phyloP scores from a whole-genome alignment of 1,284 basidiomycete species.

The Butyriboletus appendiculatus region DNA sequence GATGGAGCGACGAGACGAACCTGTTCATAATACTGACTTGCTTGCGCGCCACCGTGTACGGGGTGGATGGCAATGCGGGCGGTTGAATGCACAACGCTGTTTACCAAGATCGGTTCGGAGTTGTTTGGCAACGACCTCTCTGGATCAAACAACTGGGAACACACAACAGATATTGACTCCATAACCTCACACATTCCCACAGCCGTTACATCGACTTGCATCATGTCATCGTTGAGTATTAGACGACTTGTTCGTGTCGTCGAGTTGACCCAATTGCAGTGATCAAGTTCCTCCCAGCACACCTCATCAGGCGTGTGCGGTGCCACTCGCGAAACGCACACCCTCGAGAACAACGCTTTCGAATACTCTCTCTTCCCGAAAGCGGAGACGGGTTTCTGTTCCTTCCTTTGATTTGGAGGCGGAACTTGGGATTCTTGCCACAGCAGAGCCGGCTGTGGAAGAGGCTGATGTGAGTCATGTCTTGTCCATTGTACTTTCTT shows the following conservation, averaged over 20 bases:
- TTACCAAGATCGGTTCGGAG: background rate
- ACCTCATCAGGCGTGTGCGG: conserved; percentile 31
- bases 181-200: background rate
- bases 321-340: conserved; percentile 33
- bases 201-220: background rate
- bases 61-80: background rate
- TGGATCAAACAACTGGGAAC: conserved; percentile 27
- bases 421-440: conserved; percentile 17
- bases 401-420: conserved; percentile 33
- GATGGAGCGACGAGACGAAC: background rate
- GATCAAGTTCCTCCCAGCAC: conserved; percentile 27
- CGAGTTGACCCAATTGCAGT: conserved; percentile 25
- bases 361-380: conserved; percentile 32
- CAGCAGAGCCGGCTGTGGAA: conserved; percentile 26
- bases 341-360: conserved; percentile 34
- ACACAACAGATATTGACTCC: background rate
- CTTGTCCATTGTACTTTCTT: background rate
- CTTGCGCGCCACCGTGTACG: background rate
- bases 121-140: conserved; percentile 33
- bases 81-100: background rate
- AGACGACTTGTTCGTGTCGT: conserved; percentile 4
- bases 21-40: background rate
- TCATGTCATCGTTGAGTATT: conserved; percentile 35
- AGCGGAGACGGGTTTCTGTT: conserved; percentile 34
- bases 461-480: conserved; percentile 32